phyloP scores from a whole-genome alignment of 169 alveolate genomes.

The Miamiensis avidus region DNA sequence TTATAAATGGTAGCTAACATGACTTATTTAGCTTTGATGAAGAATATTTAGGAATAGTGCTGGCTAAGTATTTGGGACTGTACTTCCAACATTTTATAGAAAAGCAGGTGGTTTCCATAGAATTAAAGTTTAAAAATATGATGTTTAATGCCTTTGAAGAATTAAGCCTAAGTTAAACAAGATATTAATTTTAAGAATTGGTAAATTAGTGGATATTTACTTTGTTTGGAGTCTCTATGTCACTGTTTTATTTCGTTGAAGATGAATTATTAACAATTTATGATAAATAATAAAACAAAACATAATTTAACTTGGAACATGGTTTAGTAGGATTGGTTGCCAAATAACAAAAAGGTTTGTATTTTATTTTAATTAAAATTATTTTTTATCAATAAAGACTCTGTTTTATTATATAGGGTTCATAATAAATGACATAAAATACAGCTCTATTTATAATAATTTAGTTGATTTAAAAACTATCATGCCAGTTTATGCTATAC shows the following conservation, averaged over 20 bases:
- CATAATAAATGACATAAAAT: constrained; percentile 38
- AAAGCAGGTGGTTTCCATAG: constrained; percentile 2
- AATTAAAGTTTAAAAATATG: constrained; percentile 19
- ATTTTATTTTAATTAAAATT: background rate
- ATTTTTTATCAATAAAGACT: background rate
- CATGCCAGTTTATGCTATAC: constrained; percentile 41
- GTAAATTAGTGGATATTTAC: constrained; percentile 12
- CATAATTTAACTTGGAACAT: constrained; percentile 17
- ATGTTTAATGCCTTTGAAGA: constrained; percentile 26
- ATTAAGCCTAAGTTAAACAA: constrained; percentile 13
- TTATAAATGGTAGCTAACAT: too few relatives aligned
- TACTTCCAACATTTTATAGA: background rate
- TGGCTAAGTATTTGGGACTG: background rate
- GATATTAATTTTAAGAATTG: constrained; percentile 2
- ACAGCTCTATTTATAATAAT: constrained; percentile 26
- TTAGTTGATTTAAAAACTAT: constrained; percentile 35
- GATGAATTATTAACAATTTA: constrained; percentile 12
- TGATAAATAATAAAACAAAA: background rate
- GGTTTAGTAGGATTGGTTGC: constrained; percentile 46
- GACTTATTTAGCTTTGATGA: constrained; percentile 50
- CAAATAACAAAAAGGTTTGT: constrained; percentile 8
- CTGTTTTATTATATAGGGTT: too few relatives aligned
- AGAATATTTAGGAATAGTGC: constrained; percentile 43
- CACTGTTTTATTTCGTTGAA: constrained; percentile 35
- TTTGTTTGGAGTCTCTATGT: constrained; percentile 20